Percentiles rank a stretch among this genome's conserved stretches.
Conservation (phyloP, 1,284 basidiomycete genomes). For the Moniliophthora roreri region DNA sequence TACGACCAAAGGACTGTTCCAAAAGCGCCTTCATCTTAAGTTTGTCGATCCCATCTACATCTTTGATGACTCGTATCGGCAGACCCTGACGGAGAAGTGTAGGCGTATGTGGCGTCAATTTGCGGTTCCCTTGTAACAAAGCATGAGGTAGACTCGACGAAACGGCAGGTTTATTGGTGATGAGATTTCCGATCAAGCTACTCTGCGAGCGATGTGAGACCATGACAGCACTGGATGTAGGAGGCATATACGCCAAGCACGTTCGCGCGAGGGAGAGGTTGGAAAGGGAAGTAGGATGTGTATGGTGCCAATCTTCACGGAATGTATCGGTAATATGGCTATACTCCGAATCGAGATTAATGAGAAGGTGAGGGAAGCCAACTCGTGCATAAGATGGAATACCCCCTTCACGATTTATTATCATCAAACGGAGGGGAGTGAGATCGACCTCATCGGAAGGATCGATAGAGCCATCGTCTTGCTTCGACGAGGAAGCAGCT, state of each 20-base stretch:
- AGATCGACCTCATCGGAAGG: conserved; percentile 64
- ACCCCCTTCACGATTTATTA: conserved; percentile 97
- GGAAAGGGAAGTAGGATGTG: conserved; percentile 84
- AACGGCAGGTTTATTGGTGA: conserved; percentile 97
- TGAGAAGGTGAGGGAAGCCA: conserved; percentile 93
- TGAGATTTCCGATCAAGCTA: conserved; percentile 94
- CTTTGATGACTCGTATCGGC: conserved; percentile 81
- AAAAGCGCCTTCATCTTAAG: conserved; percentile 79
- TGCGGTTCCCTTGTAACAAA: conserved; percentile 80
- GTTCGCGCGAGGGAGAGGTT: conserved; percentile 88
- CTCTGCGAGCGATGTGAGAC: conserved; percentile 97
- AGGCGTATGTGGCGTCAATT: conserved; percentile 88
- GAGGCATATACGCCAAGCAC: conserved; percentile 93
- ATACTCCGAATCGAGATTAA: conserved; percentile 92
- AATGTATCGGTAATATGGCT: conserved; percentile 88
- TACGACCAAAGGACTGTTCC: conserved; percentile 84
- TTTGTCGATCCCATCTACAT: conserved; percentile 67
- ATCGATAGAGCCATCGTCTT: conserved; percentile 31
- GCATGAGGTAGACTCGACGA: conserved; percentile 95
- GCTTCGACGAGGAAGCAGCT: conserved; percentile 28
- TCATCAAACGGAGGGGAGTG: conserved; percentile 92
- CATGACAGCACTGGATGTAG: conserved; percentile 90
- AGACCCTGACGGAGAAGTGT: conserved; percentile 90
- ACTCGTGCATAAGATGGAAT: conserved; percentile 96
- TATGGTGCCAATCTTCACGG: conserved; percentile 70